Percentiles rank a stretch among this genome's conserved stretches.
phyloP scores from a whole-genome alignment of 495 filamentous ascomycete genomes.

The Trichoderma parareesei region DNA sequence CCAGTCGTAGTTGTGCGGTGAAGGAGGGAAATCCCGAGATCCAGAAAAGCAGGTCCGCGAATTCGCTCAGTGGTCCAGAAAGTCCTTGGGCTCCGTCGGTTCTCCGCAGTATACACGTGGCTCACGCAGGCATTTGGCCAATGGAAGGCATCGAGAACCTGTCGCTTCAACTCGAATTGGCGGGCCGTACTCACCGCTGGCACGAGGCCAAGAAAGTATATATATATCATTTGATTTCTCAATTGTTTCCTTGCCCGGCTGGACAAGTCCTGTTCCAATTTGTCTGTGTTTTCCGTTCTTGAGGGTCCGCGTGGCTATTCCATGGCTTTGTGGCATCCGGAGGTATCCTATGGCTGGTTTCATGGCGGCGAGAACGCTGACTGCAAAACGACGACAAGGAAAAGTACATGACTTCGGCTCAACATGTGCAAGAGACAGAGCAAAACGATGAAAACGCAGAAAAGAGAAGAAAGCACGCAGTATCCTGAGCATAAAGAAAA shows the following conservation, averaged over 20 bases:
- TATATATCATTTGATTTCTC: conserved; percentile 11
- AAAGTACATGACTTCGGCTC: conserved; percentile 22
- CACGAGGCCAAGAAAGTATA: conserved; percentile 9
- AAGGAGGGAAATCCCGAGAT: background rate
- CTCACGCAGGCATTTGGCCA: conserved; percentile 1
- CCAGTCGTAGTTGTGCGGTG: conserved; percentile 7
- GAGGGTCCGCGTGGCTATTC: conserved; percentile 6
- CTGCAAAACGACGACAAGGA: conserved; percentile 11
- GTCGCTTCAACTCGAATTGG: conserved; percentile 7
- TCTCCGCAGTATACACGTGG: conserved; percentile 8
- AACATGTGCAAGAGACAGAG: conserved; percentile 22
- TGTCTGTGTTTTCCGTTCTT: background rate
- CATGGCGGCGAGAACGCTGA: conserved; percentile 8
- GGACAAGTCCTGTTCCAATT: conserved; percentile 11
- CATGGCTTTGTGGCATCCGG: conserved; percentile 7
- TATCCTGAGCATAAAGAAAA: conserved; percentile 12
- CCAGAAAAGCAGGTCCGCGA: conserved; percentile 3
- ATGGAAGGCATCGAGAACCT: conserved; percentile 8
- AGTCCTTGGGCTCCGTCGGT: conserved; percentile 2
- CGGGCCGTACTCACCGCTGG: conserved; percentile 11
- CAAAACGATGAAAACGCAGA: conserved; percentile 23
- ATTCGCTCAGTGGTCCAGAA: conserved; percentile 5
- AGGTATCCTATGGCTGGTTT: conserved; percentile 8
- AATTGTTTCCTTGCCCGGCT: conserved; percentile 9
- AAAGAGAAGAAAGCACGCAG: background rate